phyloP scores from a whole-genome alignment of 257 asterid species.

The Rauvolfia tetraphylla region DNA sequence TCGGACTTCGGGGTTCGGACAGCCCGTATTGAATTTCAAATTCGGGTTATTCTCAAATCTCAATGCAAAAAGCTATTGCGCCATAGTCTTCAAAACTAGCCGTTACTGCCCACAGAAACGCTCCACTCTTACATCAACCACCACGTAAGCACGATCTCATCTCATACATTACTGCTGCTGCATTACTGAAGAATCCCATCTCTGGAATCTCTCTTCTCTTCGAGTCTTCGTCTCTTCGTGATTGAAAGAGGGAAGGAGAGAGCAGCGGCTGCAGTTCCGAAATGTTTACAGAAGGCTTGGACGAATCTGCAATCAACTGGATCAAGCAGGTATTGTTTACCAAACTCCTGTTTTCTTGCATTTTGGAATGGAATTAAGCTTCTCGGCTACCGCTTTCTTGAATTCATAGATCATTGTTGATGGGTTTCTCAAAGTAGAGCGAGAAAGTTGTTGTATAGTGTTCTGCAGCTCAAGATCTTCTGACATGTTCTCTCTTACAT shows the following conservation, averaged over 20 bases:
- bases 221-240: no score
- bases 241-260: background rate
- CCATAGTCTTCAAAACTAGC: constrained; percentile 19
- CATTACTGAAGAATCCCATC: background rate
- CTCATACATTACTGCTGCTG: background rate
- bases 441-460: background rate
- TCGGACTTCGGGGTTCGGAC: background rate
- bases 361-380: background rate
- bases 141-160: background rate
- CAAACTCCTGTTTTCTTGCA: background rate
- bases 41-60: background rate
- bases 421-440: background rate
- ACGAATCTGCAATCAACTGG: constrained; percentile 86
- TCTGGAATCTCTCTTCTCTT: constrained; percentile 1
- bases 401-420: background rate
- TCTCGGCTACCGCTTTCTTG: background rate
- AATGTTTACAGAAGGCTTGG: constrained; percentile 95
- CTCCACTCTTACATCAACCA: background rate
- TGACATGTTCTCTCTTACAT: background rate
- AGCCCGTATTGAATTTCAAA: background rate
- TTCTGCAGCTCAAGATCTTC: no score
- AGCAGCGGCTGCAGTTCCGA: background rate
- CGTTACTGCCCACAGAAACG: constrained; percentile 12
- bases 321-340: constrained; percentile 60
- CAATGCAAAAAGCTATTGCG: no score